Percentiles rank a stretch among this genome's conserved stretches.
These are phyloP conservation scores for Fraxinus dipetala DNA, from an alignment of 305 asterid genomes.

Conservation along the genomic window DNA sequence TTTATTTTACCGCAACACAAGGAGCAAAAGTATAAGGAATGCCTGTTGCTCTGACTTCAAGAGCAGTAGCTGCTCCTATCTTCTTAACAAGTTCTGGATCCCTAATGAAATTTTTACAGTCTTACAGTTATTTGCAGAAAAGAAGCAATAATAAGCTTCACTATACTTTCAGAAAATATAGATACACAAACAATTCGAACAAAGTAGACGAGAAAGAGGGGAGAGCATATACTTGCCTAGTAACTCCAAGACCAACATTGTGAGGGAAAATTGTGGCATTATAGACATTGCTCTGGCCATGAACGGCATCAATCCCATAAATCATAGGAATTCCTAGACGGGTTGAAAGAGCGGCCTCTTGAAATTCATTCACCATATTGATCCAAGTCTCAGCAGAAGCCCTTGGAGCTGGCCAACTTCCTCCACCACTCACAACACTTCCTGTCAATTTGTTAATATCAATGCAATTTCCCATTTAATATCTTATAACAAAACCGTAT, in stretches of 20 bases:
- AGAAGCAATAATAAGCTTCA: neutral
- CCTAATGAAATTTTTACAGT: neutral
- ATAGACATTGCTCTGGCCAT: conserved; percentile 50
- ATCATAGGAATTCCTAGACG: conserved; percentile 35
- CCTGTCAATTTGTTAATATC: conserved; percentile 5
- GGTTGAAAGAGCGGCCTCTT: conserved; percentile 28
- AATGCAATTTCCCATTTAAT: neutral
- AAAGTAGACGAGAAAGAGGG: neutral
- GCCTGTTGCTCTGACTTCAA: conserved; percentile 31
- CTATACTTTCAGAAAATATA: neutral
- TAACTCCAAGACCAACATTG: conserved; percentile 61
- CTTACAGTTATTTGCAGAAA: neutral
- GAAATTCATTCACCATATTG: conserved; percentile 26
- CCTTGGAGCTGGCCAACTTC: conserved; percentile 21
- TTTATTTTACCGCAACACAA: conserved; percentile 20
- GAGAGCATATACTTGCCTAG: conserved; percentile 32
- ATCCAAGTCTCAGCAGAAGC: conserved; percentile 32
- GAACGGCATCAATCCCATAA: conserved; percentile 36
- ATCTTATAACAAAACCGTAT: neutral
- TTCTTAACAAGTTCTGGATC: conserved; percentile 25
- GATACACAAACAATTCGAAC: neutral
- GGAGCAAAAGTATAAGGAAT: conserved; percentile 26
- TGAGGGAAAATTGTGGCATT: conserved; percentile 59
- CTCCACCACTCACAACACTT: conserved; percentile 32
- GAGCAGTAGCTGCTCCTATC: conserved; percentile 31